These are phyloP conservation scores for Zizania palustris DNA, from an alignment of 202 grass and related monocot species.

Conservation along the genomic window DNA sequence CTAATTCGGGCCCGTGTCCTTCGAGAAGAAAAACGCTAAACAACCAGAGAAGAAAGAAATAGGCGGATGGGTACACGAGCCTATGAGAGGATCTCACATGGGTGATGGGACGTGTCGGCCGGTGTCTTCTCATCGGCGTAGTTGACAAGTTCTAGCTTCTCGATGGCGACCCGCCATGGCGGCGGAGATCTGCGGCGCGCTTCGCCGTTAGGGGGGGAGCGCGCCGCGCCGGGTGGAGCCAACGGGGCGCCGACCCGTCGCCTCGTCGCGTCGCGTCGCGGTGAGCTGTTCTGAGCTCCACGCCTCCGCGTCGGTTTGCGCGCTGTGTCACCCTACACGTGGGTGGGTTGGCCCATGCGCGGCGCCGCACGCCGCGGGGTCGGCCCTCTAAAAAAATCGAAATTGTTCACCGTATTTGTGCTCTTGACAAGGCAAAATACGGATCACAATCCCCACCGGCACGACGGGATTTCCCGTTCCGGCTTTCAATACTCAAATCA, in stretches of 20 bases:
- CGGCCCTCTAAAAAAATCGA: too few species aligned
- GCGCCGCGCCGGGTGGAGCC: neutral
- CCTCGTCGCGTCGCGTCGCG: neutral
- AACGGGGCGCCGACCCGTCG: neutral
- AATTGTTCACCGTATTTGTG: too few species aligned
- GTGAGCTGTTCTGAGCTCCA: neutral
- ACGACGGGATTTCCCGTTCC: neutral
- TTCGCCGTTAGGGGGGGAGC: too few species aligned
- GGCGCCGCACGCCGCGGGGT: neutral
- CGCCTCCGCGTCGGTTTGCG: too few species aligned
- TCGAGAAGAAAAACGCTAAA: neutral
- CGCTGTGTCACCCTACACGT: neutral
- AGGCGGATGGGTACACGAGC: neutral
- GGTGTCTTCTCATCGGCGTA: neutral
- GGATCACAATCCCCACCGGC: neutral
- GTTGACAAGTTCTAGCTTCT: neutral
- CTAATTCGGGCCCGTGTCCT: neutral
- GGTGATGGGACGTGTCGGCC: neutral
- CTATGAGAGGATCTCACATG: neutral
- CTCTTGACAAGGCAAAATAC: too few species aligned
- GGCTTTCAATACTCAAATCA: neutral
- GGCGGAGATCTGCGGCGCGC: too few species aligned
- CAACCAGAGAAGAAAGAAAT: neutral
- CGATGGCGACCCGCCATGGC: neutral
- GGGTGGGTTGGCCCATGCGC: neutral